Base-by-base conservation (phyloP, 305 asterid species). In the Fraxinus latifolia region DNA sequence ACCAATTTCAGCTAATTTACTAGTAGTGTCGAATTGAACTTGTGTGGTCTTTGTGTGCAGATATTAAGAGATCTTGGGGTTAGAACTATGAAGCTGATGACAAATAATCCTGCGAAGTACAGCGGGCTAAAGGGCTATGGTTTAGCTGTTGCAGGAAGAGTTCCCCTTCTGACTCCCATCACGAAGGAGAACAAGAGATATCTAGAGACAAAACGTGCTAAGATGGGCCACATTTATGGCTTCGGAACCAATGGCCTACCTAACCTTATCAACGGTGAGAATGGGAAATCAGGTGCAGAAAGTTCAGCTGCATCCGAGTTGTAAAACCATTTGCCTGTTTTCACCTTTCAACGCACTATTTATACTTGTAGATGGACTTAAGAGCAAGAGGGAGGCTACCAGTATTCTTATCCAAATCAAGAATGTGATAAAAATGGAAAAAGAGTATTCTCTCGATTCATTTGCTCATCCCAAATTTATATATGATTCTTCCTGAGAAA, bases 51-150 rank as follows among this genome's bases (percentile, higher is more conserved):
- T 32, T 87, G 53, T 58, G 3, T 88, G 91, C 92, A 94, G 99
- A 95, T 95, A 19, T 81, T 95, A 76, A 87, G 97, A 85, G 98
- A 94, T 86, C 96, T 95, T 37, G 99, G 97, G 1, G 97, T 95
- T 33, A 87, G 97, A 79, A 95, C 97, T 0, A 95, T 95, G 99
- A 92, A 87, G 86, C 87, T 95, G 88, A 94, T 95, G 99, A 95
- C 99, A 3, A 95, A 95, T 89, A 95, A 95, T 86, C 99, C 99
- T 55, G 92, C 99, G 31, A 95, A 95, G 87, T 95, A 95, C 83
- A 85, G 84, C 5, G 99, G 98, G 53, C 93, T 95, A 76, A 95
- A 95, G 83, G 99, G 99, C 8, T 95, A 95, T 60, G 98, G 99
- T 33, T 85, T 95, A 86, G 91, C 95, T 17, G 89, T 95, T 79